Conservation (phyloP, 2,329 filamentous ascomycete genomes). For the Botryotinia calthae region DNA sequence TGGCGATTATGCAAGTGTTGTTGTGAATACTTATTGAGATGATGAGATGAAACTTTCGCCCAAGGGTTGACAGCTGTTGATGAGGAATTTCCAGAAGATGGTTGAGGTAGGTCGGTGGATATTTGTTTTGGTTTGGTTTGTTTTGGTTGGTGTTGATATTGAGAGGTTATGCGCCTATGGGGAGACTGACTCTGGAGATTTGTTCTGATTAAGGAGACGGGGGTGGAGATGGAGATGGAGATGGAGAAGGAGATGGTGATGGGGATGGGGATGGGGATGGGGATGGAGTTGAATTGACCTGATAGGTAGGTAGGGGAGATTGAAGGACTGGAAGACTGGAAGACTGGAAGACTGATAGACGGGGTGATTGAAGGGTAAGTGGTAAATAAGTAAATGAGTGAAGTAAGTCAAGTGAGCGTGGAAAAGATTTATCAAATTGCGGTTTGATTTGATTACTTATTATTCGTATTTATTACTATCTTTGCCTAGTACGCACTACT, state of each 20-base stretch:
- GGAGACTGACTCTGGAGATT: neutral
- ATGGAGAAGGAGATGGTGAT: neutral
- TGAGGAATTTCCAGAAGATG: neutral
- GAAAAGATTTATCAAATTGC: neutral
- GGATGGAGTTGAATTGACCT: neutral
- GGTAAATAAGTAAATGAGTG: neutral
- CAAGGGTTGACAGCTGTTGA: neutral
- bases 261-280: neutral
- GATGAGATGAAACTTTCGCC: neutral
- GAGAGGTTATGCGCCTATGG: neutral
- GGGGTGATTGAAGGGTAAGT: neutral
- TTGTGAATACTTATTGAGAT: neutral
- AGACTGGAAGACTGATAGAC: neutral
- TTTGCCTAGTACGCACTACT: neutral
- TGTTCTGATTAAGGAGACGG: neutral
- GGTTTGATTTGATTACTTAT: neutral
- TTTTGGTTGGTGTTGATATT: neutral
- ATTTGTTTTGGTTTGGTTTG: neutral
- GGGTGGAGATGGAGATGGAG: neutral
- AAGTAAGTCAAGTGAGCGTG: neutral
- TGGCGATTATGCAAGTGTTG: conserved; percentile 12
- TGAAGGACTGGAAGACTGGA: no score
- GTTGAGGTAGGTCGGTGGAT: neutral
- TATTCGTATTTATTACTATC: no score
- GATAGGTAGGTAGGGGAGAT: neutral